Evolutionary conservation across 805 yeast genomes (phyloP).

Genomic region (Schwanniomyces vanrijiae): DNA sequence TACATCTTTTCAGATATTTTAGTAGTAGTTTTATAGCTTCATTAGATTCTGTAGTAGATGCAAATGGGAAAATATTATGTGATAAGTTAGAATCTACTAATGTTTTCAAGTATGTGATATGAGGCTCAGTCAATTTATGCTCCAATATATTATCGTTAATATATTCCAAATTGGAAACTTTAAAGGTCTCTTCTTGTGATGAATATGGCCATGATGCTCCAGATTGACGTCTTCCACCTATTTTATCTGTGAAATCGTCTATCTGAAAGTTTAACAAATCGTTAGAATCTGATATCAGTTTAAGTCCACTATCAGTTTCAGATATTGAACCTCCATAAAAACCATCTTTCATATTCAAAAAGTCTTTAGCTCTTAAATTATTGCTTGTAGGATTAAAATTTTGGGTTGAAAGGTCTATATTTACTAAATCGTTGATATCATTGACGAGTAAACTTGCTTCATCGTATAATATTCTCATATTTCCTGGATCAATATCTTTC

Average conservation of each 20-base stretch:
- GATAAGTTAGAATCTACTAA: constrained; percentile 30
- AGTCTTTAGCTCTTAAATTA: background rate
- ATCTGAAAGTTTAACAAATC: constrained; percentile 18
- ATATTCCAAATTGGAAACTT: constrained; percentile 21
- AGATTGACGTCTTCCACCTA: background rate
- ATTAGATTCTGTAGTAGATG: constrained; percentile 32
- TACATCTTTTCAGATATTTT: constrained; percentile 55
- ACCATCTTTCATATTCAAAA: background rate
- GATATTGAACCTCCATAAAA: background rate
- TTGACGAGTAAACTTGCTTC: constrained; percentile 35
- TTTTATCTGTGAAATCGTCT: constrained; percentile 16
- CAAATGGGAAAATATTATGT: constrained; percentile 37
- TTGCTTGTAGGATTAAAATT: background rate
- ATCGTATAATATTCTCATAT: constrained; percentile 24
- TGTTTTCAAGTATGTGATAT: constrained; percentile 29
- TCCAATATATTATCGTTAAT: constrained; percentile 23
- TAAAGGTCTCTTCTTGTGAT: background rate
- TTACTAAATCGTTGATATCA: constrained; percentile 28
- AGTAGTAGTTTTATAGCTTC: constrained; percentile 44
- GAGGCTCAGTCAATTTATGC: constrained; percentile 26
- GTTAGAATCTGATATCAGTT: constrained; percentile 12
- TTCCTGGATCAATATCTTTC: background rate
- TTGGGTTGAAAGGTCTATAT: constrained; percentile 8
- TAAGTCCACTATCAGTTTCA: background rate
- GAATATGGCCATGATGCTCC: background rate